Conservation (phyloP, 2,329 filamentous ascomycete genomes). For the Trichoderma sp. region DNA sequence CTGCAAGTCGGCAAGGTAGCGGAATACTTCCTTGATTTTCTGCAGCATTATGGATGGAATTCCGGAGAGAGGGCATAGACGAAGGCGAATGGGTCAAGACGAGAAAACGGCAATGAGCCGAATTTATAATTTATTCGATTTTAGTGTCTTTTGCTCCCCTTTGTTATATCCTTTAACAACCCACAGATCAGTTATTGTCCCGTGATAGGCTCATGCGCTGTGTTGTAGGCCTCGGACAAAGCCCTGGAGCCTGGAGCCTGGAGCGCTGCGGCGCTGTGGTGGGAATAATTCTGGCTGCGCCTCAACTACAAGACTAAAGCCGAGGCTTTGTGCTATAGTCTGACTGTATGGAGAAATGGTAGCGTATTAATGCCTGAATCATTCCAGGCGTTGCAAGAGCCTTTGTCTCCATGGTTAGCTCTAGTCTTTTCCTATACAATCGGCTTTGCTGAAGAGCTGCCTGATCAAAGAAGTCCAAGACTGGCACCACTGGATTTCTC, state of each 20-base stretch:
- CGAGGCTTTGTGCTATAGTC: not conserved
- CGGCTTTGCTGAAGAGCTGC: not conserved
- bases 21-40: not conserved
- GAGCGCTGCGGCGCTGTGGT: not conserved
- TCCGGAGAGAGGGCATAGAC: not conserved
- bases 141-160: not conserved
- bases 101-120: not conserved
- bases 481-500: not conserved
- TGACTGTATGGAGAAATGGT: not conserved
- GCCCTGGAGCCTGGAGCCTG: slow-evolving; percentile 18
- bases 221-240: not conserved
- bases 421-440: not conserved
- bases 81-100: not conserved
- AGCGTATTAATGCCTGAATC: not conserved
- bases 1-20: not conserved
- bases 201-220: not conserved
- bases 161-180: not conserved
- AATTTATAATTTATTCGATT: not conserved
- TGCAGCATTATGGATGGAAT: not conserved
- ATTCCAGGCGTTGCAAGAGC: not conserved
- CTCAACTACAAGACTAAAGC: not conserved
- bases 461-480: not conserved
- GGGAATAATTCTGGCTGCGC: not conserved
- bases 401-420: not conserved
- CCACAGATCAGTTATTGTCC: not conserved